phyloP scores from a whole-genome alignment of 805 yeast species.

The Wickerhamomyces silvicola region DNA sequence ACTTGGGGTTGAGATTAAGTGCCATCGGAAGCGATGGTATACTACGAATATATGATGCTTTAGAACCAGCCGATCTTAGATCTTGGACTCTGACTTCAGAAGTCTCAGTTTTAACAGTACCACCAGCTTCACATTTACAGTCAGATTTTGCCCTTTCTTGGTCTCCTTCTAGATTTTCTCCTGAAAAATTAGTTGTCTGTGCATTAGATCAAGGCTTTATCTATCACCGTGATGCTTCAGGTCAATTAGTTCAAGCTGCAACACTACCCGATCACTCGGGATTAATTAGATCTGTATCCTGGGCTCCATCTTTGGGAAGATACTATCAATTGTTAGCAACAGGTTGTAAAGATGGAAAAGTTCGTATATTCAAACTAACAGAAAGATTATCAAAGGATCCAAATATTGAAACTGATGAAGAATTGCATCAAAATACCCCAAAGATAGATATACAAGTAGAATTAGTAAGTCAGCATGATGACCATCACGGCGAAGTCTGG shows the following conservation, averaged over 20 bases:
- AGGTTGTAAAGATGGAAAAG: slow-evolving; percentile 91
- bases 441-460: slow-evolving; percentile 39
- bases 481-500: slow-evolving; percentile 91
- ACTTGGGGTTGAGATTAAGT: slow-evolving; percentile 74
- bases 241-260: slow-evolving; percentile 50
- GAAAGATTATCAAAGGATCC: slow-evolving; percentile 28
- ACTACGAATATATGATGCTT: slow-evolving; percentile 76
- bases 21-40: slow-evolving; percentile 88
- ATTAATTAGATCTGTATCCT: slow-evolving; percentile 76
- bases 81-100: slow-evolving; percentile 78
- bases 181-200: slow-evolving; percentile 76
- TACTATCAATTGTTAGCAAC: slow-evolving; percentile 86
- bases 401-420: slow-evolving; percentile 11
- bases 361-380: slow-evolving; percentile 72
- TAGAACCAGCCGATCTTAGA: slow-evolving; percentile 83
- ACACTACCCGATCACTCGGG: slow-evolving; percentile 81
- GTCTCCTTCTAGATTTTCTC: slow-evolving; percentile 82
- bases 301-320: slow-evolving; percentile 98
- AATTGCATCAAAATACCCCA: slow-evolving; percentile 22
- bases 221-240: slow-evolving; percentile 48
- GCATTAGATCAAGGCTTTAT: slow-evolving; percentile 84
- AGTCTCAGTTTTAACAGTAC: slow-evolving; percentile 54
- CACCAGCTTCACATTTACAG: slow-evolving; percentile 77
- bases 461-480: slow-evolving; percentile 59
- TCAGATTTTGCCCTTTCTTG: slow-evolving; percentile 81